Base-by-base conservation (phyloP, 139 green algal genomes). In the Prasinococcaceae sp. region DNA sequence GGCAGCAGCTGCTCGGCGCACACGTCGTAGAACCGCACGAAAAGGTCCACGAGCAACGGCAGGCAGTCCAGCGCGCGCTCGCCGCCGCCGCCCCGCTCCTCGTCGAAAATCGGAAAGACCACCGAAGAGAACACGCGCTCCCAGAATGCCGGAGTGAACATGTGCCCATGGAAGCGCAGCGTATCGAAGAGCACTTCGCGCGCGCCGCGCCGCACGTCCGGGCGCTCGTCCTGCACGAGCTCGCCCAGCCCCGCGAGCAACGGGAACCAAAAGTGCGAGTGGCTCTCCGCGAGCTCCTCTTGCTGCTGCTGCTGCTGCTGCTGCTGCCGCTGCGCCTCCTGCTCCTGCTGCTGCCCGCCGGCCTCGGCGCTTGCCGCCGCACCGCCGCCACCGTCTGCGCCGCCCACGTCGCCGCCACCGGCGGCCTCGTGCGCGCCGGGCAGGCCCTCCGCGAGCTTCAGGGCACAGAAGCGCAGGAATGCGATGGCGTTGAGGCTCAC, bases 181-280 rank as follows among this genome's bases (percentile, higher is more conserved):
- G 82, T 93, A 70, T 96, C 86, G 68, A 99, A 99, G 28, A 99
- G 70, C 2, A 66, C 54, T 22, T 79, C 71, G 1, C 79, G 39
- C 8, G 70, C 54, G 12, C 27, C 58, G 35, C 72, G 76, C 14
- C 90, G 65, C 50, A 97, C 88, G 55, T 95, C 84, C 0, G 69
- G 66, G 6, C 87, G 67, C 2, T 86, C 84, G 69, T 97, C 90
- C 66, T 95, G 97, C 0, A 90, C 93, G 16, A 99, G 75, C 69
- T 99, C 90, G 1, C 71, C 86, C 19, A 99, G 75, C 2, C 90
- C 90, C 16, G 87, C 92, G 35, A 99, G 79, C 50, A 99, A 70
- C 10, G 90, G 90, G 75, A 97, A 97, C 92, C 92, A 99, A 65
- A 94, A 96, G 75, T 94, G 94, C 54, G 96, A 73, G 60, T 95